Percentiles rank a stretch among this genome's conserved stretches.
These are phyloP conservation scores for Penicillium sclerotiorum DNA, from an alignment of 2,329 filamentous ascomycete genomes.

Conservation along the genomic window DNA sequence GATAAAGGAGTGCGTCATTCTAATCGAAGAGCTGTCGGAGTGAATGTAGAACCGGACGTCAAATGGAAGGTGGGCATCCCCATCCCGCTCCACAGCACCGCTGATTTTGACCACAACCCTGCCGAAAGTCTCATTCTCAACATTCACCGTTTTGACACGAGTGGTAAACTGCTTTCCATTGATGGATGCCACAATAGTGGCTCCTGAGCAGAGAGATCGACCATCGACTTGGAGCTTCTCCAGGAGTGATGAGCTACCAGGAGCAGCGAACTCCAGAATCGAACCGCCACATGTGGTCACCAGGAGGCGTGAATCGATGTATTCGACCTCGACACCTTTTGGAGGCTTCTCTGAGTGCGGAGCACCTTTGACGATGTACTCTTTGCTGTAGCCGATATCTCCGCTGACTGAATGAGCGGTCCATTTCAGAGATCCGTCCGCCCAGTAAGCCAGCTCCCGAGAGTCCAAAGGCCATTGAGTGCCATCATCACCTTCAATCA, in stretches of 20 bases:
- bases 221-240: slow-evolving; percentile 9
- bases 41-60: slow-evolving; percentile 20
- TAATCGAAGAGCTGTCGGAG: slow-evolving; percentile 12
- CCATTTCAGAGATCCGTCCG: slow-evolving; percentile 19
- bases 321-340: neutral
- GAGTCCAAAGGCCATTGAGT: slow-evolving; percentile 14
- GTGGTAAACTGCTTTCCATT: slow-evolving; percentile 6
- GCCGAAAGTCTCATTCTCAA: slow-evolving; percentile 14
- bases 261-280: slow-evolving; percentile 2
- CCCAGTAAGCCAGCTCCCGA: slow-evolving; percentile 19
- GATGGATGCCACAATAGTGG: slow-evolving; percentile 15
- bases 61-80: slow-evolving; percentile 15
- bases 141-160: slow-evolving; percentile 3
- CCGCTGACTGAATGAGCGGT: slow-evolving; percentile 17
- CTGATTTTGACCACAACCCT: slow-evolving; percentile 13
- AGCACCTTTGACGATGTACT: slow-evolving; percentile 9
- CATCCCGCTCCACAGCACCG: slow-evolving; percentile 7
- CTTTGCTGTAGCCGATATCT: slow-evolving; percentile 5
- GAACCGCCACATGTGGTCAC: slow-evolving; percentile 8
- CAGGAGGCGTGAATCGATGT: neutral
- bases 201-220: slow-evolving; percentile 9
- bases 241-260: slow-evolving; percentile 9
- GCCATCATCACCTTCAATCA: slow-evolving; percentile 6
- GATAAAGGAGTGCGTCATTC: slow-evolving; percentile 16
- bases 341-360: neutral